These are phyloP conservation scores for Syzygium syzygioides DNA, from an alignment of 441 rosid species.

Conservation along the genomic window DNA sequence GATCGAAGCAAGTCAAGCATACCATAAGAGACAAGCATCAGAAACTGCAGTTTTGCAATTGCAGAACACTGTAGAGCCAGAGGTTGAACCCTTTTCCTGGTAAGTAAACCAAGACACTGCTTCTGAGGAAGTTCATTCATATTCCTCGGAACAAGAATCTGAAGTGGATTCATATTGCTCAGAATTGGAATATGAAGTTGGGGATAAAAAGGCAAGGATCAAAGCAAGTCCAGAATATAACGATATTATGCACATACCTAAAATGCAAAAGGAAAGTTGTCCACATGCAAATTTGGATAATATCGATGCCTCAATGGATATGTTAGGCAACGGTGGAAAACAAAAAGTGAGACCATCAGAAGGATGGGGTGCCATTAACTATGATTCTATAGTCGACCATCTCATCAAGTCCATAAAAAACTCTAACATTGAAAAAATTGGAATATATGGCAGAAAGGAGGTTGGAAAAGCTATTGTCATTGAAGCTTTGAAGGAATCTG, in stretches of 20 bases:
- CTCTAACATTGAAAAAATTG: not conserved
- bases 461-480: slow-evolving; percentile 7
- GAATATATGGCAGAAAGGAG: not conserved
- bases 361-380: not conserved
- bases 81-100: not conserved
- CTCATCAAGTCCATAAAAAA: not conserved
- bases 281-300: not conserved
- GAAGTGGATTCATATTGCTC: not conserved
- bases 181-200: not conserved
- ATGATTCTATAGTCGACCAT: not conserved
- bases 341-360: not conserved
- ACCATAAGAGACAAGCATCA: not conserved
- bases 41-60: not conserved
- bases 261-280: not conserved
- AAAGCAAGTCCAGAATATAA: not conserved
- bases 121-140: not conserved
- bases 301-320: not conserved
- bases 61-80: not conserved
- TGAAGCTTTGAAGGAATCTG: not conserved
- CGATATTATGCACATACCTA: not conserved
- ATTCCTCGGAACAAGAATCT: not conserved
- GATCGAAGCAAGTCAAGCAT: not conserved
- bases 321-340: not conserved
- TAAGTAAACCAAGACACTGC: not conserved
- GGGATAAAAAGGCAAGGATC: not conserved